Conservation (phyloP, 371 early-diverging fungal genomes). For the Mucor sp. region DNA sequence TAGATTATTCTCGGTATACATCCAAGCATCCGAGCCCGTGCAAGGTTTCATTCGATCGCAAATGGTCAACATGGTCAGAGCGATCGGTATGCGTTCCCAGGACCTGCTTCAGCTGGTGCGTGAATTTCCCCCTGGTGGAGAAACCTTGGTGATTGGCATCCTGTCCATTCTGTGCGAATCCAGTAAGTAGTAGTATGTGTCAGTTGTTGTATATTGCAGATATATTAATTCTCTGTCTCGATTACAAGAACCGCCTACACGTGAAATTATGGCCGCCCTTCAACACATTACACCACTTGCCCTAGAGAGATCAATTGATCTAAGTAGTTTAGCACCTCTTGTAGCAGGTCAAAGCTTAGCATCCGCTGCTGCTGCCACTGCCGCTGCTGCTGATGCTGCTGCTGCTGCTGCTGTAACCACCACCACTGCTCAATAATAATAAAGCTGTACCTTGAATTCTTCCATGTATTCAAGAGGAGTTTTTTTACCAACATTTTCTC, state of each 20-base stretch:
- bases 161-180: slow-evolving; percentile 73
- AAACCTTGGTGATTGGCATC: slow-evolving; percentile 72
- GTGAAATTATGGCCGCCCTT: slow-evolving; percentile 23
- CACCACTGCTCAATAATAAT: neutral
- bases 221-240: neutral
- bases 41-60: slow-evolving; percentile 65
- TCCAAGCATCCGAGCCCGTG: slow-evolving; percentile 46
- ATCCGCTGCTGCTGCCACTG: neutral
- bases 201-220: neutral
- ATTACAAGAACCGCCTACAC: slow-evolving; percentile 27
- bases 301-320: slow-evolving; percentile 23
- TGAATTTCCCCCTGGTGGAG: slow-evolving; percentile 75
- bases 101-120: slow-evolving; percentile 65
- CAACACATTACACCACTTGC: slow-evolving; percentile 15
- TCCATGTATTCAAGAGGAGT: slow-evolving; percentile 3
- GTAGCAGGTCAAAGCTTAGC: slow-evolving; percentile 21
- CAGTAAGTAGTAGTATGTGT: slow-evolving; percentile 39
- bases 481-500: neutral
- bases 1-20: slow-evolving; percentile 65
- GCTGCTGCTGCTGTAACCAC: neutral
- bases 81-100: slow-evolving; percentile 65
- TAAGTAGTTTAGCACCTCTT: slow-evolving; percentile 16
- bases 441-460: neutral
- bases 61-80: slow-evolving; percentile 75
- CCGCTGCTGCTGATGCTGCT: no score